Evolutionary conservation across 2,329 filamentous ascomycete species (phyloP).

Genomic region (Aspergillus flavus): DNA sequence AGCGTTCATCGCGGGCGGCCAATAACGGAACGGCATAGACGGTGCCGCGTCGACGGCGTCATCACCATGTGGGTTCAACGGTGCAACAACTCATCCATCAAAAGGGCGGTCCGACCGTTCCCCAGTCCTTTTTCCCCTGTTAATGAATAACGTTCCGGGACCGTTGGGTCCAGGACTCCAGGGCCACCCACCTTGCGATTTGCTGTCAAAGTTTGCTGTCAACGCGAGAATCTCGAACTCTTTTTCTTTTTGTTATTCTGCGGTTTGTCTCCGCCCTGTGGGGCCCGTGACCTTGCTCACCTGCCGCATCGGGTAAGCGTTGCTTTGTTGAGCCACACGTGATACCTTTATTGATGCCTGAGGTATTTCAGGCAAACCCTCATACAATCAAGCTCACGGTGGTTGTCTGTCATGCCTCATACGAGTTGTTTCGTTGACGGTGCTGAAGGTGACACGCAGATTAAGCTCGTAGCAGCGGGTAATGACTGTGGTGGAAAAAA

Average conservation of each 20-base stretch:
- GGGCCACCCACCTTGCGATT: neutral
- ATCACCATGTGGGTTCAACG: neutral
- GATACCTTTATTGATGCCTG: neutral
- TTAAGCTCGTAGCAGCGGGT: too few species aligned
- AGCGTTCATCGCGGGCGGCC: constrained; percentile 6
- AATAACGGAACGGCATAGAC: neutral
- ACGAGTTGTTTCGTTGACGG: too few species aligned
- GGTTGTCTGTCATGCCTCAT: too few species aligned
- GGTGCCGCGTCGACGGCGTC: neutral
- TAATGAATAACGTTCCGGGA: neutral
- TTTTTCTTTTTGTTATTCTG: neutral
- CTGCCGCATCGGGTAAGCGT: neutral
- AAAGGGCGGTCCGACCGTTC: too few species aligned
- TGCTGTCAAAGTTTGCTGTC: neutral
- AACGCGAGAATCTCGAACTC: too few species aligned
- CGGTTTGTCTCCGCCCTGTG: neutral
- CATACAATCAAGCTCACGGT: too few species aligned
- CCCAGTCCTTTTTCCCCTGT: neutral
- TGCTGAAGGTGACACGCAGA: too few species aligned
- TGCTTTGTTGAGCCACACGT: neutral
- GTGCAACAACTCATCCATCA: neutral
- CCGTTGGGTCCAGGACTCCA: neutral
- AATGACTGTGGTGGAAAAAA: too few species aligned
- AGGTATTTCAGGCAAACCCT: neutral
- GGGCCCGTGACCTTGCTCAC: neutral